Percentiles rank a stretch among this genome's conserved stretches.
These are phyloP conservation scores for Coccomyxa sp. DNA, from an alignment of 139 green algal species.

Conservation along the genomic window DNA sequence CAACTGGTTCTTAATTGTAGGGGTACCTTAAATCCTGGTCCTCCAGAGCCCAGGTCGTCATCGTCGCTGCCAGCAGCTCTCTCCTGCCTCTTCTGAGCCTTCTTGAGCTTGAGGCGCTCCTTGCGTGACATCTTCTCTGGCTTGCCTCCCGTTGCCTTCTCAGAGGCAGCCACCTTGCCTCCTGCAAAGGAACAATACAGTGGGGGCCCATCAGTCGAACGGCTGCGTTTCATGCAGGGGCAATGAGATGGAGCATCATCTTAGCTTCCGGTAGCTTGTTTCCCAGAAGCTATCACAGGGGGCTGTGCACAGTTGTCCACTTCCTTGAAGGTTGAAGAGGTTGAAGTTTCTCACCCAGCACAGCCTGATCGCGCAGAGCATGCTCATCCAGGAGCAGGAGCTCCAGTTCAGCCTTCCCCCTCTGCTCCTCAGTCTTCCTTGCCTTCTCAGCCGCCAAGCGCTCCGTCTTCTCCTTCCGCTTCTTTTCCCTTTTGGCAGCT, in stretches of 20 bases:
- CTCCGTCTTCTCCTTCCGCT: neutral
- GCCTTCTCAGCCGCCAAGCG: constrained; percentile 5
- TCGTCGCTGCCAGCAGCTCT: constrained; percentile 40
- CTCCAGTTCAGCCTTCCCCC: constrained; percentile 79
- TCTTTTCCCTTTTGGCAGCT: neutral
- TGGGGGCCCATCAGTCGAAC: neutral
- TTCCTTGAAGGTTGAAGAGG: neutral
- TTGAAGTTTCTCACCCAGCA: neutral
- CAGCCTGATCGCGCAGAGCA: neutral
- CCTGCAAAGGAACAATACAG: neutral
- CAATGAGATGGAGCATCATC: neutral
- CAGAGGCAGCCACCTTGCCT: neutral
- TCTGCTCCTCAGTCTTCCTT: constrained; percentile 4
- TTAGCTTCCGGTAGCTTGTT: neutral
- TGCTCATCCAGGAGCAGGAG: constrained; percentile 90
- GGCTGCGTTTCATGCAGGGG: neutral
- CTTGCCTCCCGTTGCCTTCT: neutral
- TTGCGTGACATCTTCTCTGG: constrained; percentile 33
- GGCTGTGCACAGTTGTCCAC: neutral
- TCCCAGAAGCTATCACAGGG: neutral
- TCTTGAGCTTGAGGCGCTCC: constrained; percentile 36
- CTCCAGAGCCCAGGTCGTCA: constrained; percentile 13
- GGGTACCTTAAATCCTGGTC: neutral
- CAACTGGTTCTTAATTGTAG: neutral
- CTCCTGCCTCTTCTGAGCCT: constrained; percentile 22